Evolutionary conservation across 768 basidiomycete genomes (phyloP).

Genomic region (Termitomyces sp.): DNA sequence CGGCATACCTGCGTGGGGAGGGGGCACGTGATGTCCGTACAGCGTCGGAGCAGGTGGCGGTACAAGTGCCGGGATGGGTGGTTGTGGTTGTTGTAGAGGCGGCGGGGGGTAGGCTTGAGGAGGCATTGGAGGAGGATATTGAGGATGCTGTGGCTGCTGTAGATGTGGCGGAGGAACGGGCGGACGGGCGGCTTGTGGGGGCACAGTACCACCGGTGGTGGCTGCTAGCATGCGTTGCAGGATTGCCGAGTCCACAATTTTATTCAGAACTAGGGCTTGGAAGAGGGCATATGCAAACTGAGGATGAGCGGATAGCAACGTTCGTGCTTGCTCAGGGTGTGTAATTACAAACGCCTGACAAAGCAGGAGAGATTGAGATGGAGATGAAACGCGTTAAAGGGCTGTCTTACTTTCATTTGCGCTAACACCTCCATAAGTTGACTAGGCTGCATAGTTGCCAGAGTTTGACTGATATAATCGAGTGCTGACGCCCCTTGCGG

Average conservation of each 20-base stretch:
- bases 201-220: conserved; percentile 17
- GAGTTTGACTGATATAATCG: conserved; percentile 80
- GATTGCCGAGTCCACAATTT: conserved; percentile 85
- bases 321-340: conserved; percentile 84
- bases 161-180: conserved; percentile 30
- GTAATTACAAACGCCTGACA: conserved; percentile 85
- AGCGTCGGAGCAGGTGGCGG: conserved; percentile 28
- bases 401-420: conserved; percentile 90
- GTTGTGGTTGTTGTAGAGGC: conserved; percentile 24
- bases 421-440: conserved; percentile 91
- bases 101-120: conserved; percentile 27
- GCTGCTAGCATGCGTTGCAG: conserved; percentile 63
- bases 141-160: conserved; percentile 20
- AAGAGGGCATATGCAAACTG: conserved; percentile 96
- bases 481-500: conserved; percentile 66
- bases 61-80: conserved; percentile 13
- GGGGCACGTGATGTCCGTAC: conserved; percentile 23
- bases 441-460: conserved; percentile 77
- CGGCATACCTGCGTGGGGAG: conserved; percentile 19
- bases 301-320: conserved; percentile 76
- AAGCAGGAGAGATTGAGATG: conserved; percentile 2
- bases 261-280: conserved; percentile 89
- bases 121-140: conserved; percentile 23
- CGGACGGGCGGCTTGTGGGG: conserved; percentile 19
- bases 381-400: conserved; percentile 4